Evolutionary conservation across 176 grass and related monocot species (phyloP).

Genomic region (Stipa capillata): DNA sequence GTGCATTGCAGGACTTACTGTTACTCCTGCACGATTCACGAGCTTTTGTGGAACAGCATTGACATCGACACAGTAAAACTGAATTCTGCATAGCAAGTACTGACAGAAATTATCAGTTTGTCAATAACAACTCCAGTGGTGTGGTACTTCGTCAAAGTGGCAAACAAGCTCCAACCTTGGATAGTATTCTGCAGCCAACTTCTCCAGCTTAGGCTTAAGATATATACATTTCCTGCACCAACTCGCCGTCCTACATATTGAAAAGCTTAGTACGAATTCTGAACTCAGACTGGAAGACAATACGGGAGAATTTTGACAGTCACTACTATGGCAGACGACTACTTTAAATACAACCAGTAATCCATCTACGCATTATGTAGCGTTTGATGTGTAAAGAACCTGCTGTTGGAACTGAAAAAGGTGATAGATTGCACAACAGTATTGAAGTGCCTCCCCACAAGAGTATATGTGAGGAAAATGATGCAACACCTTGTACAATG

Average conservation of each 20-base stretch:
- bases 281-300: neutral
- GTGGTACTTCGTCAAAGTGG: neutral
- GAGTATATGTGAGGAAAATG: neutral
- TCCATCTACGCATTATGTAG: neutral
- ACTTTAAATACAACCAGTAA: neutral
- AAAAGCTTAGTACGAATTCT: neutral
- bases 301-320: neutral
- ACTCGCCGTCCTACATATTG: constrained; percentile 63
- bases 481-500: neutral
- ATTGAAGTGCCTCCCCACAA: neutral
- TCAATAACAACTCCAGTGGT: neutral
- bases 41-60: constrained; percentile 86
- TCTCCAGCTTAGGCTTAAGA: constrained; percentile 97
- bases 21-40: constrained; percentile 75
- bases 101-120: constrained; percentile 6
- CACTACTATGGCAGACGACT: neutral
- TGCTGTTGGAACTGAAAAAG: neutral
- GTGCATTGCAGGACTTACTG: constrained; percentile 40
- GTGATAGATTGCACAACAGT: neutral
- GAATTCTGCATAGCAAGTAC: constrained; percentile 51
- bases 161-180: constrained; percentile 44
- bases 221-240: constrained; percentile 99
- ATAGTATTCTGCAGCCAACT: constrained; percentile 80
- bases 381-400: neutral
- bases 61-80: constrained; percentile 77